phyloP scores from a whole-genome alignment of 176 grass and related monocot genomes.

The Luzula sylvatica region DNA sequence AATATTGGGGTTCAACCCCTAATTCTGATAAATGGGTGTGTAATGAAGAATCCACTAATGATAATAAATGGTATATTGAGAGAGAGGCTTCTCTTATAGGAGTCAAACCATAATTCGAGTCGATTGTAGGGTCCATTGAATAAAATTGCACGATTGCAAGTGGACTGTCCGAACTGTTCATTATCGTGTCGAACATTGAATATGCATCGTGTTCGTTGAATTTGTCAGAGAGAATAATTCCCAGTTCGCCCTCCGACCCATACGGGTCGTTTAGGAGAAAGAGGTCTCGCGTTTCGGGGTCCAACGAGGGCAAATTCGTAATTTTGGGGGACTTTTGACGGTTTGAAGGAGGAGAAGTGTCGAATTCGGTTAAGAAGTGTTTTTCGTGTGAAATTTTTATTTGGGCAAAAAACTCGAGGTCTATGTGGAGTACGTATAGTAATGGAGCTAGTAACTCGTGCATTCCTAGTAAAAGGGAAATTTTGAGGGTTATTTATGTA shows the following conservation, averaged over 20 bases:
- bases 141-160: constrained; percentile 81
- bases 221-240: constrained; percentile 90
- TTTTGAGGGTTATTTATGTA: not conserved
- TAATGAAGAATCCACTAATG: constrained; percentile 63
- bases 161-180: constrained; percentile 60
- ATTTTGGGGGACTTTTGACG: constrained; percentile 34
- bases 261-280: constrained; percentile 89
- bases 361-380: constrained; percentile 69
- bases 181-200: constrained; percentile 92
- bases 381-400: constrained; percentile 54
- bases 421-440: constrained; percentile 85
- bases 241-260: constrained; percentile 90
- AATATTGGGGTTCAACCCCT: constrained; percentile 96
- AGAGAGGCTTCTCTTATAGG: constrained; percentile 77
- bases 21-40: constrained; percentile 76
- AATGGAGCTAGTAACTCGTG: constrained; percentile 97
- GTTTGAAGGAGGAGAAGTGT: constrained; percentile 43
- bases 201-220: constrained; percentile 96
- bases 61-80: constrained; percentile 75
- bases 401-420: constrained; percentile 70
- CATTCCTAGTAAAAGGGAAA: constrained; percentile 60
- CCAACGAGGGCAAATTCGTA: constrained; percentile 49
- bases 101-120: constrained; percentile 64
- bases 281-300: constrained; percentile 61
- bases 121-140: constrained; percentile 45